Percentiles rank a stretch among this genome's conserved stretches.
Conservation (phyloP, 2,329 filamentous ascomycete genomes). For the Colletotrichum sp. region DNA sequence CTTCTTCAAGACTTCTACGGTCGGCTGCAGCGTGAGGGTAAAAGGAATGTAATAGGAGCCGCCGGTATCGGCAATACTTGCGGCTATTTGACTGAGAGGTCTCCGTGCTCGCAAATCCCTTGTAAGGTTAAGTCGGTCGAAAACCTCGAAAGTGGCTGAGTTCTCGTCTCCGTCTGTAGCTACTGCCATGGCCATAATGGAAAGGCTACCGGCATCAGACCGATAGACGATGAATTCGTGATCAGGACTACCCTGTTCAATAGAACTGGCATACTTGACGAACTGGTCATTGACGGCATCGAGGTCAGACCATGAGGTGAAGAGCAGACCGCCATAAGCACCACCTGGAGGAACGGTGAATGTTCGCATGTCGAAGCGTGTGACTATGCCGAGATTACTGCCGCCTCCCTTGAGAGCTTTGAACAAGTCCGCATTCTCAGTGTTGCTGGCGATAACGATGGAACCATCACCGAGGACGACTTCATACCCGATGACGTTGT, state of each 20-base stretch:
- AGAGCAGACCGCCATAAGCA: constrained; percentile 1
- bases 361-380: constrained; percentile 33
- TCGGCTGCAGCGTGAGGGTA: neutral
- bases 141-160: neutral
- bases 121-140: neutral
- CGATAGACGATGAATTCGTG: constrained; percentile 1
- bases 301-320: neutral
- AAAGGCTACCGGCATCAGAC: neutral
- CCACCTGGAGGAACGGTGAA: neutral
- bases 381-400: constrained; percentile 50
- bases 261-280: neutral
- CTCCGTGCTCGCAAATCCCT: neutral
- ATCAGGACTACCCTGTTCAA: neutral
- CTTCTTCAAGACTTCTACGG: neutral
- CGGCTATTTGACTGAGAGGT: neutral
- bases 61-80: constrained; percentile 6
- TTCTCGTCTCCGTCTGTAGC: constrained; percentile 4
- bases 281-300: neutral
- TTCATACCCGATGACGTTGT: constrained; percentile 47
- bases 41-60: constrained; percentile 2
- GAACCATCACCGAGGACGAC: constrained; percentile 49
- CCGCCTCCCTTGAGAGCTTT: constrained; percentile 53
- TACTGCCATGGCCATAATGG: neutral
- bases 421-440: constrained; percentile 46
- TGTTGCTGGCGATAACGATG: constrained; percentile 43